Conservation (phyloP, 768 basidiomycete species). For the button mushroom (Agaricus bisporus) region DNA sequence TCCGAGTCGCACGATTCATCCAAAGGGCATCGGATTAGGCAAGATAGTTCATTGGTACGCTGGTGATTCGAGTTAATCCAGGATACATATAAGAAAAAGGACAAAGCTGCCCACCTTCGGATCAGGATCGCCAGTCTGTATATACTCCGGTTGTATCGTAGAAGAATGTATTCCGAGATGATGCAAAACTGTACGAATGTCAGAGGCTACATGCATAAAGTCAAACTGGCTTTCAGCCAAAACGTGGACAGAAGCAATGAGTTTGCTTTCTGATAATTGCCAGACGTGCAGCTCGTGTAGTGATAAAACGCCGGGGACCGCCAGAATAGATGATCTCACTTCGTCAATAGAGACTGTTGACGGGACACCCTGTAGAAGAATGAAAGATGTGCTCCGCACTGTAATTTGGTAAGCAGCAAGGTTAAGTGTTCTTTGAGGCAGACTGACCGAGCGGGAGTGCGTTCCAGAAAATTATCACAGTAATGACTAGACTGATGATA, state of each 20-base stretch:
- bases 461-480: conserved; percentile 93
- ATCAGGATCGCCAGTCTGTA: conserved; percentile 28
- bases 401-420: conserved; percentile 1
- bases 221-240: conserved; percentile 74
- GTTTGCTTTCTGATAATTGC: conserved; percentile 93
- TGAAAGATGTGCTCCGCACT: conserved; percentile 91
- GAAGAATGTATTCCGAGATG: conserved; percentile 90
- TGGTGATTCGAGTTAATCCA: conserved; percentile 18
- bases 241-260: conserved; percentile 95
- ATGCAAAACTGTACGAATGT: conserved; percentile 82
- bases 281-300: conserved; percentile 95
- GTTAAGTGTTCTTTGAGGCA: neutral
- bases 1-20: conserved; percentile 68
- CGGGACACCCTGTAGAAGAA: conserved; percentile 92
- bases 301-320: conserved; percentile 79
- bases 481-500: conserved; percentile 88
- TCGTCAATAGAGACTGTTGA: conserved; percentile 84
- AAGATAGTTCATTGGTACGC: conserved; percentile 50
- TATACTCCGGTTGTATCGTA: conserved; percentile 91
- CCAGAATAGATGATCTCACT: conserved; percentile 74
- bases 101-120: neutral
- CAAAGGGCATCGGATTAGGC: conserved; percentile 67
- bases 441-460: conserved; percentile 80
- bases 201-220: conserved; percentile 85
- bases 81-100: too few relatives aligned